Conservation (phyloP, 495 filamentous ascomycete species). For the Trichocladium antarcticum region DNA sequence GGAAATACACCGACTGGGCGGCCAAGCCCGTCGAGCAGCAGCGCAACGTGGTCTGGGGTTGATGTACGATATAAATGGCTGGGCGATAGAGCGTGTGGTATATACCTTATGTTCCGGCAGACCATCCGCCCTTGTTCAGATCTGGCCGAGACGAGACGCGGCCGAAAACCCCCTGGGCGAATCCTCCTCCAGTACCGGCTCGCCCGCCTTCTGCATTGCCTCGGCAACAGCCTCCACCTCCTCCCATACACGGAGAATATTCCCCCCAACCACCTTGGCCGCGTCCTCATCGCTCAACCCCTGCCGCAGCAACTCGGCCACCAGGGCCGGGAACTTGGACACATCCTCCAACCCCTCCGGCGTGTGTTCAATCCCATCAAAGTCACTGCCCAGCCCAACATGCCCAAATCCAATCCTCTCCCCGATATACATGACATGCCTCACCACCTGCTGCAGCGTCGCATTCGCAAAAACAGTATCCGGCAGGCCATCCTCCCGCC, state of each 20-base stretch:
- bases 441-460: constrained; percentile 69
- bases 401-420: constrained; percentile 59
- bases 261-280: constrained; percentile 57
- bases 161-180: constrained; percentile 12
- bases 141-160: too few relatives aligned
- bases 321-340: constrained; percentile 67
- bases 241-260: constrained; percentile 65
- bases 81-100: neutral
- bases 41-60: neutral
- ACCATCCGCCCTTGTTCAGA: too few relatives aligned
- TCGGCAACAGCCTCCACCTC: constrained; percentile 56
- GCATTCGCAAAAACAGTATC: constrained; percentile 50
- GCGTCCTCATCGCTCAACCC: constrained; percentile 60
- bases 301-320: constrained; percentile 57
- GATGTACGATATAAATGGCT: neutral
- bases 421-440: constrained; percentile 62
- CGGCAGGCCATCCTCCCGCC: constrained; percentile 47
- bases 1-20: neutral
- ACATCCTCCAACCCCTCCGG: constrained; percentile 66
- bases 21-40: neutral
- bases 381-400: constrained; percentile 66
- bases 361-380: constrained; percentile 50
- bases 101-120: neutral
- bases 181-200: constrained; percentile 53
- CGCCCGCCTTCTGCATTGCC: constrained; percentile 49